A percentile compares a stretch with the other conserved stretches of the same genome.
Conservation (phyloP, 768 basidiomycete species). For the Mycena vitilis region DNA sequence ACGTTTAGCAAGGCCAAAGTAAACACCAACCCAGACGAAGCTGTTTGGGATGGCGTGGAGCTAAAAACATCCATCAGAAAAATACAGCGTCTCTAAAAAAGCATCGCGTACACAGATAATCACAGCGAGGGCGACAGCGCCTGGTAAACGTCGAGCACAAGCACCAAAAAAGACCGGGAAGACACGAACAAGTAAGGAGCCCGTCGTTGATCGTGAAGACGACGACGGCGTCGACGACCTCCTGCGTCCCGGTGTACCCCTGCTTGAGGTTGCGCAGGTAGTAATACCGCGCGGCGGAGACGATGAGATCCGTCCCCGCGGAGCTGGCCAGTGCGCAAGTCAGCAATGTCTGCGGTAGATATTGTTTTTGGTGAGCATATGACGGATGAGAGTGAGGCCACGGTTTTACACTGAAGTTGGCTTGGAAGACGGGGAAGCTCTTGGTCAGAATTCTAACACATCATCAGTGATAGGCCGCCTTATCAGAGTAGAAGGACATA, state of each 20-base stretch:
- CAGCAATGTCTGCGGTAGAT: conserved; percentile 2
- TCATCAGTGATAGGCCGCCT: too few species aligned
- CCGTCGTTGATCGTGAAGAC: conserved; percentile 28
- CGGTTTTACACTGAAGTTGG: conserved; percentile 9
- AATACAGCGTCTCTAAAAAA: background rate
- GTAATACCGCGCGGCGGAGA: conserved; percentile 27
- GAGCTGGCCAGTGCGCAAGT: conserved; percentile 17
- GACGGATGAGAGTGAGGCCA: background rate
- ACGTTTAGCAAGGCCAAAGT: conserved; percentile 26
- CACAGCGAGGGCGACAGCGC: background rate
- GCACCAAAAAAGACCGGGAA: background rate
- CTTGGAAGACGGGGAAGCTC: conserved; percentile 15
- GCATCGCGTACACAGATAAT: background rate
- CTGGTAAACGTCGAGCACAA: background rate
- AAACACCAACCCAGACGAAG: conserved; percentile 25
- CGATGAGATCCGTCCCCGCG: conserved; percentile 22
- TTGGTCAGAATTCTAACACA: background rate
- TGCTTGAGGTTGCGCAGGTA: conserved; percentile 30
- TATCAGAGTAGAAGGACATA: too few species aligned
- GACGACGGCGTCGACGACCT: conserved; percentile 20
- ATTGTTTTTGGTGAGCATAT: background rate
- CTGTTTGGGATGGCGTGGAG: conserved; percentile 8
- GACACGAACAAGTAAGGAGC: conserved; percentile 8
- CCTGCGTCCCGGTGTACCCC: conserved; percentile 15
- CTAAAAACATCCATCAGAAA: background rate